Base-by-base conservation (phyloP, 805 yeast species). In the Schizosaccharomyces japonicus region DNA sequence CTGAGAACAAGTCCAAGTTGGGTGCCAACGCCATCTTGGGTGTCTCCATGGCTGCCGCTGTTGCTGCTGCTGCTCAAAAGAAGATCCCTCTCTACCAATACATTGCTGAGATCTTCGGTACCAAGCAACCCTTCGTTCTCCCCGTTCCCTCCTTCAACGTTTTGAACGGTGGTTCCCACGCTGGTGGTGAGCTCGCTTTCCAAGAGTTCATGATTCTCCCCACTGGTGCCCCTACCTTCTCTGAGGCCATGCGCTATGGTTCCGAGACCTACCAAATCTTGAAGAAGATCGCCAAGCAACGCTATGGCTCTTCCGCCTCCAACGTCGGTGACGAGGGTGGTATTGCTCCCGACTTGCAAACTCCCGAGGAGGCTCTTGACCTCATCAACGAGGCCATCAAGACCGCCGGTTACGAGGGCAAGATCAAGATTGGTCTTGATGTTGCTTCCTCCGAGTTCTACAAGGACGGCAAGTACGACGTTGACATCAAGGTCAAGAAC, bases 241-340 rank as follows among this genome's bases (percentile, higher is more conserved):
- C 92, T 55, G 96, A 87, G 71, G 96, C 94, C 59, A 69, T 90
- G 67, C 82, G 95, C 75, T 80, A 82, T 56, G 96, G 96, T 66
- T 67, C 94, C 53, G 98, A 87, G 75, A 95, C 85, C 59, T 87
- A 87, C 90, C 96, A 87, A 78, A 72, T 74, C 71, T 77, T 87
- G 68, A 90, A 90, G 75, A 68, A 85, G 56, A 71, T 80, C 61
- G 79, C 96, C 67, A 81, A 82, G 77, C 78, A 82, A 78, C 73
- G 71, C 67, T 90, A 87, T 79, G 98, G 98, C 65, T 79, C 82
- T 64, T 78, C 93, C 54, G 98, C 98, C 62, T 96, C 95, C 71
- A 87, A 87, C 73, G 98, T 87, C 65, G 98, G 98, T 77, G 98
- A 87, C 70, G 98, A 87, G 76, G 98, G 98, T 80, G 98, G 98